Percentiles rank a stretch among this genome's conserved stretches.
These are phyloP conservation scores for Trifolium pratense DNA, from an alignment of 306 rosid genomes.

Conservation along the genomic window DNA sequence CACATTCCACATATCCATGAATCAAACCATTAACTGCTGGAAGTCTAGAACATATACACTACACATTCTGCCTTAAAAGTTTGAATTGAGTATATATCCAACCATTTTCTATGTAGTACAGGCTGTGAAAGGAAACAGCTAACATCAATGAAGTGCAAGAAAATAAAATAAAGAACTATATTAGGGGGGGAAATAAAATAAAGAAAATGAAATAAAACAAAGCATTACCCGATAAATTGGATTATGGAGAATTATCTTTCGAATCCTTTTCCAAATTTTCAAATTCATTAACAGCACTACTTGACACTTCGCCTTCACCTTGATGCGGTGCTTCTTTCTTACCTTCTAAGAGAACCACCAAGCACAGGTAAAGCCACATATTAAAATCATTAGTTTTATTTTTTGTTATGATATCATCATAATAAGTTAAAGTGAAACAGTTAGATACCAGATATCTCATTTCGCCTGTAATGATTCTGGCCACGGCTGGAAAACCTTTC, in stretches of 20 bases:
- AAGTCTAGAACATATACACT: neutral
- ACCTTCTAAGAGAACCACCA: slow-evolving; percentile 63
- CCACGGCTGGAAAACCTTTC: slow-evolving; percentile 50
- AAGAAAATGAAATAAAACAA: neutral
- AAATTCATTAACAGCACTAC: neutral
- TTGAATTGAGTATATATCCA: too few species aligned
- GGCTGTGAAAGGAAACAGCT: too few species aligned
- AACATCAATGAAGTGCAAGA: too few species aligned
- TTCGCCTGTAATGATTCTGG: slow-evolving; percentile 1
- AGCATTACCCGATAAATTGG: slow-evolving; percentile 35
- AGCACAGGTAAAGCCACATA: slow-evolving; percentile 64
- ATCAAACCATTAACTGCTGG: slow-evolving; percentile 11
- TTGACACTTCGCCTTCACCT: slow-evolving; percentile 47
- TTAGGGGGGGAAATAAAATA: neutral
- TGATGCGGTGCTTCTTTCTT: slow-evolving; percentile 49
- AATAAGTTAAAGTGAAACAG: slow-evolving; percentile 18
- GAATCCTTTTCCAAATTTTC: neutral
- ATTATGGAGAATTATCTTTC: neutral
- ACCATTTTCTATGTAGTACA: too few species aligned
- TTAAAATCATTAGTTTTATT: too few species aligned
- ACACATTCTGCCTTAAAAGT: neutral
- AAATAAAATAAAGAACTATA: neutral
- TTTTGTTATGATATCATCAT: slow-evolving; percentile 48
- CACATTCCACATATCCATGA: neutral
- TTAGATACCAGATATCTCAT: slow-evolving; percentile 28